phyloP scores from a whole-genome alignment of 306 rosid species.

The Bauhinia variegata region DNA sequence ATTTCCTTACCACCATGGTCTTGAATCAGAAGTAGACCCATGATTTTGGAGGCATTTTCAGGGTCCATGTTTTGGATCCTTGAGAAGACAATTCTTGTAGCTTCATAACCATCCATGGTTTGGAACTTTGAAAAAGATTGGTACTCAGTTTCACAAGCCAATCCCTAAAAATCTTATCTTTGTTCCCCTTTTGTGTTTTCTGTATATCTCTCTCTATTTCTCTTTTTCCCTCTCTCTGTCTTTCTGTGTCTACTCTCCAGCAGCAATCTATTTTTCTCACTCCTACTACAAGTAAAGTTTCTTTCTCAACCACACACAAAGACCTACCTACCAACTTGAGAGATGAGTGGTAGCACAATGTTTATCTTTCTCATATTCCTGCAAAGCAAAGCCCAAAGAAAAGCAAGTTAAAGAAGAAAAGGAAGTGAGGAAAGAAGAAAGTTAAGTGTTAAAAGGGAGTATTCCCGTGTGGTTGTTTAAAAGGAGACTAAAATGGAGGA shows the following conservation, averaged over 20 bases:
- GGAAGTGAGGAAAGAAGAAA: constrained; percentile 41
- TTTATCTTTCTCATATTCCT: constrained; percentile 70
- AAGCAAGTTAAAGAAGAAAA: constrained; percentile 45
- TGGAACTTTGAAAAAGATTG: constrained; percentile 24
- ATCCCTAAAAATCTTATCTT: constrained; percentile 23
- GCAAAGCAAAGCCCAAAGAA: constrained; percentile 76
- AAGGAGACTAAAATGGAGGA: constrained; percentile 45
- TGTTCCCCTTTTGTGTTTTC: neutral
- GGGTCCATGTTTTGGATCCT: constrained; percentile 95
- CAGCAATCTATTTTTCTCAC: constrained; percentile 31
- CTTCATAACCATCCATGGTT: constrained; percentile 91
- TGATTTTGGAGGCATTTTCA: constrained; percentile 95
- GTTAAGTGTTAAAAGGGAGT: constrained; percentile 60
- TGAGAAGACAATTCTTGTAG: constrained; percentile 82
- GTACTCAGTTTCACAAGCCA: constrained; percentile 41
- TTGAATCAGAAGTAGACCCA: constrained; percentile 90
- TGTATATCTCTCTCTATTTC: constrained; percentile 14
- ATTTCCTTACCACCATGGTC: constrained; percentile 99
- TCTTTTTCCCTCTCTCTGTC: neutral
- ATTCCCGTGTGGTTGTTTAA: constrained; percentile 85
- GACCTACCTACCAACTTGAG: constrained; percentile 70
- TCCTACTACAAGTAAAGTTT: constrained; percentile 61
- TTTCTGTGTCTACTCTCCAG: neutral
- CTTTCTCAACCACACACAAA: constrained; percentile 78
- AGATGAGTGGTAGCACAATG: constrained; percentile 48